Evolutionary conservation across 75 land plant genomes (phyloP), one percentile per base, ranked within the genome.

Genomic region (Picea sitchensis): DNA sequence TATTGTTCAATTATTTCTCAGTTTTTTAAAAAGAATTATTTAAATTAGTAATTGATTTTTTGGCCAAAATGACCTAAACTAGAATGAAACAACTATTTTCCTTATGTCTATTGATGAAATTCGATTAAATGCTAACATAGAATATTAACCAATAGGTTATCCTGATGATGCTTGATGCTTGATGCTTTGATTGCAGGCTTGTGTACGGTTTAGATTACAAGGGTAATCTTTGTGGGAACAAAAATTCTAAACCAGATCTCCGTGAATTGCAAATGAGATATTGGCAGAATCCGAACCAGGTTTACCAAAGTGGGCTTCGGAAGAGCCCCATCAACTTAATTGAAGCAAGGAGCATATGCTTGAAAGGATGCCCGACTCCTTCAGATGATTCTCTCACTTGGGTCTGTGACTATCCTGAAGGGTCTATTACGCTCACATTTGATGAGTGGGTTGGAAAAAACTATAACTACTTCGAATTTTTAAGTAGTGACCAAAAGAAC

Each of bases 381-480:
- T 81, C 91, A 8, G 86, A 84, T 13, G 92, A 87, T 78, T 80
- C 83, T 26, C 84, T 94, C 21, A 90, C 88, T 51, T 94, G 93
- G 92, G 97, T 94, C 3, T 94, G 97, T 76, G 97, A 94, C 60
- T 94, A 95, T 80, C 95, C 98, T 14, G 93, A 91, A 14, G 95
- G 98, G 17, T 86, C 85, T 36, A 89, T 95, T 32, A 83, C 62
- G 6, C 61, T 95, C 21, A 77, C 89, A 17, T 58, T 83, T 32
- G 84, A 86, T 80, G 91, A 92, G 15, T 92, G 98, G 95, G 90
- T 86, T 30, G 90, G 80, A 13, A 80, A 91, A 31, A 87, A 91
- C 73, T 91, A 95, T 79, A 93, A 95, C 73, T 92, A 92, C 72
- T 95, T 77, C 74, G 88, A 84, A 60, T 79, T 86, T 74, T 91